phyloP scores from a whole-genome alignment of 192 early-diverging fungal genomes.

The Spizellomyces punctatus region DNA sequence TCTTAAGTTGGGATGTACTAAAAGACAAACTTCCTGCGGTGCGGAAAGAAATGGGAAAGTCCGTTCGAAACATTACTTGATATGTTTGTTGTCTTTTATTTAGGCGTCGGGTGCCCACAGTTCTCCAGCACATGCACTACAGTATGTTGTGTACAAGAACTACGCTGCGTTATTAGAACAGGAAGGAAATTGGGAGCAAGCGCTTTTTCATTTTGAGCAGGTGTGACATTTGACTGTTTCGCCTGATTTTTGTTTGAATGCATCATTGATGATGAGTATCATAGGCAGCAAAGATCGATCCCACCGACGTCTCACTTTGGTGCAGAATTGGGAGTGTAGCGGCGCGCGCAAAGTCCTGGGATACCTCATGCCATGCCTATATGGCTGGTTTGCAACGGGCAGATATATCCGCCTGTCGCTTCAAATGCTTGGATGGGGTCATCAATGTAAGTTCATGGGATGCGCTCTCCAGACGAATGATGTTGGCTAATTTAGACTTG shows the following conservation, averaged over 20 bases:
- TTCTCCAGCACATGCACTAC: slow-evolving; percentile 16
- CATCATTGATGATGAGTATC: not conserved
- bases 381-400: not conserved
- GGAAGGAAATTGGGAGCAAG: slow-evolving; percentile 14
- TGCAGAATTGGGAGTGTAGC: slow-evolving; percentile 17
- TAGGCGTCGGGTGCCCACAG: slow-evolving; percentile 23
- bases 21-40: slow-evolving; percentile 12
- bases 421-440: slow-evolving; percentile 19
- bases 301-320: slow-evolving; percentile 21
- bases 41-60: not conserved
- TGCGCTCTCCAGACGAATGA: not conserved
- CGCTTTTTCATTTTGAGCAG: slow-evolving; percentile 11
- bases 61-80: not conserved
- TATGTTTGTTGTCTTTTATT: not conserved
- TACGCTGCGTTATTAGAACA: slow-evolving; percentile 12
- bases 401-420: not conserved
- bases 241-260: too few relatives aligned
- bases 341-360: not conserved
- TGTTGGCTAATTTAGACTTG: not conserved
- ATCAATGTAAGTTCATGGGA: slow-evolving; percentile 1
- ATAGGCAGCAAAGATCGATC: slow-evolving; percentile 17
- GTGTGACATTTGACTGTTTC: not conserved
- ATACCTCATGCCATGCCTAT: slow-evolving; percentile 12
- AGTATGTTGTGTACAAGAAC: slow-evolving; percentile 23
- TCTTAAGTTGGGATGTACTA: slow-evolving; percentile 16